These are phyloP conservation scores for Psilocybe azurescens DNA, from an alignment of 768 basidiomycete genomes.

Conservation along the genomic window DNA sequence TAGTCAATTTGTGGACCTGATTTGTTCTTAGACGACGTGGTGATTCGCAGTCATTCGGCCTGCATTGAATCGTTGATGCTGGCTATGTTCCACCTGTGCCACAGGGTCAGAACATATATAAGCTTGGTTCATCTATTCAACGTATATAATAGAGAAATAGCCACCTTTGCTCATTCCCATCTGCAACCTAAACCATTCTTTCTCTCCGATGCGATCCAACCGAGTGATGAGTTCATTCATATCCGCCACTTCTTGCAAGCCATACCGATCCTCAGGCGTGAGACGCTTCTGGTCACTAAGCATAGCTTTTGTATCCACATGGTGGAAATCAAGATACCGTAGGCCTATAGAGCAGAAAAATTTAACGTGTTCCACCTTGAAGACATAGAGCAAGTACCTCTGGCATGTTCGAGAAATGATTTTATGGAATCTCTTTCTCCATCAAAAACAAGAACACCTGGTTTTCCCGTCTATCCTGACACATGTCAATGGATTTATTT, in stretches of 20 bases:
- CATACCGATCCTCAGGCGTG: conserved; percentile 31
- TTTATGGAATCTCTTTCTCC: conserved; percentile 39
- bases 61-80: too few species aligned
- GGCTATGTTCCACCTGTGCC: too few species aligned
- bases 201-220: conserved; percentile 37
- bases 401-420: conserved; percentile 40
- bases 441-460: conserved; percentile 48
- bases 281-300: conserved; percentile 16
- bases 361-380: background rate
- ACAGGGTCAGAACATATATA: too few species aligned
- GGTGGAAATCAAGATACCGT: conserved; percentile 50
- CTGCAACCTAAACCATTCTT: conserved; percentile 42
- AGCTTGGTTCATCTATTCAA: too few species aligned
- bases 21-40: too few species aligned
- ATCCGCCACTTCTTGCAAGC: conserved; percentile 41
- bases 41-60: too few species aligned
- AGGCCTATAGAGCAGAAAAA: conserved; percentile 29
- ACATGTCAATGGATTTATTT: background rate
- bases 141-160: too few species aligned
- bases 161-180: conserved; percentile 40
- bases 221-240: conserved; percentile 38
- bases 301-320: conserved; percentile 41
- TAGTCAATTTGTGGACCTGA: too few species aligned
- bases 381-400: conserved; percentile 31
- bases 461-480: conserved; percentile 40